Base-by-base conservation (phyloP, 805 yeast species). In the Hanseniaspora pseudoguilliermondii region DNA sequence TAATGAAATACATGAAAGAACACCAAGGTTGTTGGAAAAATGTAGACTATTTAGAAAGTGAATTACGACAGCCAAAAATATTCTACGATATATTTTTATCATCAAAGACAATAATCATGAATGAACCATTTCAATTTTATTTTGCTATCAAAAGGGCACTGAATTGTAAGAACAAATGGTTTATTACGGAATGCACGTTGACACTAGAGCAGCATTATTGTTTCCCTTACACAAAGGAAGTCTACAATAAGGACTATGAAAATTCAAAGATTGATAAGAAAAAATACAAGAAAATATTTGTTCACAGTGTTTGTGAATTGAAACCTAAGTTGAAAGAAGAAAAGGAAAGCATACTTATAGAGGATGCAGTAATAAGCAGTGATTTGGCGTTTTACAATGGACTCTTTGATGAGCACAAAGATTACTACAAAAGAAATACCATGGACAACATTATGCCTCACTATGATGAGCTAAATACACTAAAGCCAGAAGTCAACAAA, bases 1-100 rank as follows among this genome's bases (percentile, higher is more conserved):
- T 97, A 96, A 74, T 78, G n/a, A 39, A 32, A 21, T 21, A 46
- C 10, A 2, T 16, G 2, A 8, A 25, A n/a, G 20, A 52, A 4
- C 29, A 52, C 23, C 2, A 35, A 9, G 27, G 18, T 9, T 13
- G 29, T 16, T 23, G 27, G 9, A 9, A 27, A 8, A 25, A 46
- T 3, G 4, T 20, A 20, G 27, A 32, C 7, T 34, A 18, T 11
- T 32, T 46, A 5, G 34, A n/a, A 2, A 39, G 35, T 5, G n/a
- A 27, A 4, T 10, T 53, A 20, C 21, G 11, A 13, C 11, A 39
- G 18, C 47, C 56, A 25, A 53, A 46, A 35, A n/a, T 53, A 7
- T 23, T 29, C 2, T 53, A 53, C 36, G 56, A 53, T 20, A 27
- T 53, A 3, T 53, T 53, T 21, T 39, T 53, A 21, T 36, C 50